Evolutionary conservation across 768 basidiomycete genomes (phyloP).

Genomic region (Scleroderma bovista): DNA sequence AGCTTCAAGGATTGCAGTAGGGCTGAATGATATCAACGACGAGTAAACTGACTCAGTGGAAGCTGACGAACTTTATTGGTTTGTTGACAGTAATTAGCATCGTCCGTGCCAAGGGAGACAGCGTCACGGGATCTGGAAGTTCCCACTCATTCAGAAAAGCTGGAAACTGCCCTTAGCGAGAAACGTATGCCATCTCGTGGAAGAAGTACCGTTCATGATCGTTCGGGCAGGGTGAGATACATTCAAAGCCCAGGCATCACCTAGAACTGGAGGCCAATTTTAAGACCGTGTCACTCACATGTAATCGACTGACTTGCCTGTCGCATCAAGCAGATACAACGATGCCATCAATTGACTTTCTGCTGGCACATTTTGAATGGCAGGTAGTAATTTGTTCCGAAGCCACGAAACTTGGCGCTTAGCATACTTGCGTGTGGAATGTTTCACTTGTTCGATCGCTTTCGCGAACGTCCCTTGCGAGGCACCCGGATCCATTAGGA

Average conservation of each 20-base stretch:
- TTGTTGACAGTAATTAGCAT: slow-evolving; percentile 46
- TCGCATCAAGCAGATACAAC: slow-evolving; percentile 65
- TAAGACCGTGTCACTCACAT: neutral
- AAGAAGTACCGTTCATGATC: slow-evolving; percentile 43
- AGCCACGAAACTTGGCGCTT: slow-evolving; percentile 92
- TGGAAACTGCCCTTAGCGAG: slow-evolving; percentile 19
- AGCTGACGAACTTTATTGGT: slow-evolving; percentile 38
- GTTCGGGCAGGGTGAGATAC: slow-evolving; percentile 48
- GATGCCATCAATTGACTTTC: slow-evolving; percentile 30
- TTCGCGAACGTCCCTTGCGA: slow-evolving; percentile 40
- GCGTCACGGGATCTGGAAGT: slow-evolving; percentile 50
- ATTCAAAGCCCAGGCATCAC: slow-evolving; percentile 51
- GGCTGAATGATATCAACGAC: slow-evolving; percentile 36
- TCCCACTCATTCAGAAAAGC: slow-evolving; percentile 48
- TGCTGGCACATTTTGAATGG: slow-evolving; percentile 44
- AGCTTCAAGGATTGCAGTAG: slow-evolving; percentile 47
- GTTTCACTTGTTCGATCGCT: slow-evolving; percentile 77
- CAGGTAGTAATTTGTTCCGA: slow-evolving; percentile 81
- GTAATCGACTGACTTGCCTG: slow-evolving; percentile 36
- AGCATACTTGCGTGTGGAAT: slow-evolving; percentile 85
- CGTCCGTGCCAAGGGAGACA: slow-evolving; percentile 50
- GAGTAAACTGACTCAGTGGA: neutral
- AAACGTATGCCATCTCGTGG: neutral
- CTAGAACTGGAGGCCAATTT: slow-evolving; percentile 36
- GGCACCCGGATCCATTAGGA: slow-evolving; percentile 44